Evolutionary conservation across 768 basidiomycete genomes (phyloP).

Genomic region (Xerocomellus intermedius): DNA sequence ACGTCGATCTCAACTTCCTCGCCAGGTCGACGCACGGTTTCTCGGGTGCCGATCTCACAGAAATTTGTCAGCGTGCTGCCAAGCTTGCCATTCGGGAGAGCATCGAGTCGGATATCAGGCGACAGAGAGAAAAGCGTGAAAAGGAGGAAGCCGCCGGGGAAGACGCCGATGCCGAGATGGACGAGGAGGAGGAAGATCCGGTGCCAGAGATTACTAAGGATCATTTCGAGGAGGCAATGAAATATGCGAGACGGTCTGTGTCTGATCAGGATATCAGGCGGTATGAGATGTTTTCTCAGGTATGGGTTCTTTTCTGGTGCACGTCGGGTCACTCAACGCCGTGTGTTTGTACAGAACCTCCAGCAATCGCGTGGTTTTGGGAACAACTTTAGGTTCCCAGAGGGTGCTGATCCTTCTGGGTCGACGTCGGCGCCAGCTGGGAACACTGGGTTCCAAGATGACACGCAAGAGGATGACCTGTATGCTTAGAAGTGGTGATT

Average conservation of each 20-base stretch:
- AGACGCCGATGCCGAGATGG: slow-evolving; percentile 71
- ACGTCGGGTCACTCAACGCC: not conserved
- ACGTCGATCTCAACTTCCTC: slow-evolving; percentile 84
- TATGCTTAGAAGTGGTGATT: slow-evolving; percentile 56
- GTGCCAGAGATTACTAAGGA: slow-evolving; percentile 86
- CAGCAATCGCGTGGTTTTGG: slow-evolving; percentile 93
- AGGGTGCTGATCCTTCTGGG: slow-evolving; percentile 44
- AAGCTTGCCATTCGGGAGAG: slow-evolving; percentile 95
- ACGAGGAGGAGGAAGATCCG: slow-evolving; percentile 78
- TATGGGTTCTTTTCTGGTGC: slow-evolving; percentile 31
- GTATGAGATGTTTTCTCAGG: slow-evolving; percentile 98
- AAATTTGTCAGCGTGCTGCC: slow-evolving; percentile 96
- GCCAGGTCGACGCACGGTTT: slow-evolving; percentile 94
- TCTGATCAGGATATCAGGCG: slow-evolving; percentile 95
- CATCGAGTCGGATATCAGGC: slow-evolving; percentile 88
- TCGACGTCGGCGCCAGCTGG: slow-evolving; percentile 46
- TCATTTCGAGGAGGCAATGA: slow-evolving; percentile 99
- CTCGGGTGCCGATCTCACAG: slow-evolving; percentile 99
- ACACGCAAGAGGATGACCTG: slow-evolving; percentile 85
- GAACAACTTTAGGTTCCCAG: slow-evolving; percentile 98
- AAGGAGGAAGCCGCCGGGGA: slow-evolving; percentile 66
- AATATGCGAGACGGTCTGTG: slow-evolving; percentile 93
- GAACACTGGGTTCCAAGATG: slow-evolving; percentile 81
- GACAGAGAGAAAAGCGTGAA: slow-evolving; percentile 74
- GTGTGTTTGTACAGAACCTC: slow-evolving; percentile 57